Conservation (phyloP, 352 stramenopile genomes). For the Globisporangium paddicum region DNA sequence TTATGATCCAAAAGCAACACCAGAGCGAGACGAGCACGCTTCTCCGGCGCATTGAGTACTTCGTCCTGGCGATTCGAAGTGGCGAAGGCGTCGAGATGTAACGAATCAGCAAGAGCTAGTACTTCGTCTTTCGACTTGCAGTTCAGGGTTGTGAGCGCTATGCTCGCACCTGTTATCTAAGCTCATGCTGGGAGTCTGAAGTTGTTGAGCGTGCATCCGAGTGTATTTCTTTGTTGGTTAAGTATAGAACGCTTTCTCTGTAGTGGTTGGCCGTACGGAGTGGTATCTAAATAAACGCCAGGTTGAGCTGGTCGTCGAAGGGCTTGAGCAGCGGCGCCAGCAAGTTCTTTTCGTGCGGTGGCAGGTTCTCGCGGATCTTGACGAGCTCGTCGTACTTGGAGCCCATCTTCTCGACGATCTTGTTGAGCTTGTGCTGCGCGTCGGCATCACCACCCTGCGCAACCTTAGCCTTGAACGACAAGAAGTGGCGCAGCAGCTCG, state of each 20-base stretch:
- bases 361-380: conserved; percentile 77
- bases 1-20: conserved; percentile 32
- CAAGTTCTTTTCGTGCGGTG: conserved; percentile 79
- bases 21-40: conserved; percentile 1
- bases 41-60: conserved; percentile 7
- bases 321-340: conserved; percentile 79
- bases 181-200: too few species aligned
- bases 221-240: too few species aligned
- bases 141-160: too few species aligned
- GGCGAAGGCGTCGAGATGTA: too few species aligned
- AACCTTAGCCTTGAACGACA: conserved; percentile 75
- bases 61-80: conserved; percentile 8
- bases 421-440: conserved; percentile 71
- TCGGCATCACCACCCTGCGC: conserved; percentile 48
- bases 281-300: conserved; percentile 81
- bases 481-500: conserved; percentile 78
- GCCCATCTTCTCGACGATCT: conserved; percentile 84
- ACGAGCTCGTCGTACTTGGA: conserved; percentile 84
- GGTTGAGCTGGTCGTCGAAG: conserved; percentile 85
- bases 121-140: too few species aligned
- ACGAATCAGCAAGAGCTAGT: too few species aligned
- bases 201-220: too few species aligned
- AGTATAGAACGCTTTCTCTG: too few species aligned
- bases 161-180: too few species aligned
- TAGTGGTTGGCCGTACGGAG: too few species aligned